phyloP scores from a whole-genome alignment of 164 flowering plant species.

The Warburgia ugandensis region DNA sequence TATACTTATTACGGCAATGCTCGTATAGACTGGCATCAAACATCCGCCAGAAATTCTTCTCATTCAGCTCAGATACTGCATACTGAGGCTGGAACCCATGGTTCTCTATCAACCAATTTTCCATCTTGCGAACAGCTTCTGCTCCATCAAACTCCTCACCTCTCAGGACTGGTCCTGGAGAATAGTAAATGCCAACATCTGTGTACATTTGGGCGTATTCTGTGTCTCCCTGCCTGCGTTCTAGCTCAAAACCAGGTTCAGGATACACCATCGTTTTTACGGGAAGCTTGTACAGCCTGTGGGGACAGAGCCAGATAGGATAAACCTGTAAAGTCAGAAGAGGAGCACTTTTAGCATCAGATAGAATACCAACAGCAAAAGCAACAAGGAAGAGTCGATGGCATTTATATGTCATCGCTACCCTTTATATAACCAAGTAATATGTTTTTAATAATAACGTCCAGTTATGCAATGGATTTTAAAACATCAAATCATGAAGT shows the following conservation, averaged over 20 bases:
- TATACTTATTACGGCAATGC: slow-evolving; percentile 69
- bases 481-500: too few species aligned
- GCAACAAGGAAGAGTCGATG: background rate
- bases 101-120: slow-evolving; percentile 92
- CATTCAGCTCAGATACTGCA: slow-evolving; percentile 84
- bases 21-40: slow-evolving; percentile 88
- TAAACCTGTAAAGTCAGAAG: slow-evolving; percentile 44
- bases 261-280: slow-evolving; percentile 85
- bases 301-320: slow-evolving; percentile 99
- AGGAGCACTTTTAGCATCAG: background rate
- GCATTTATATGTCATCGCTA: too few species aligned
- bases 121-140: slow-evolving; percentile 82
- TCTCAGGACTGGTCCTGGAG: slow-evolving; percentile 91
- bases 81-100: slow-evolving; percentile 97
- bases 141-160: slow-evolving; percentile 91
- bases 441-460: too few species aligned
- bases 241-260: slow-evolving; percentile 85
- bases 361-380: background rate
- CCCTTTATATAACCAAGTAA: too few species aligned
- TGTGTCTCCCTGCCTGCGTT: slow-evolving; percentile 82
- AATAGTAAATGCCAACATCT: slow-evolving; percentile 88
- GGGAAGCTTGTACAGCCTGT: slow-evolving; percentile 77
- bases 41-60: slow-evolving; percentile 96
- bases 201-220: slow-evolving; percentile 92
- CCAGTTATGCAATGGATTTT: too few species aligned